Percentiles rank a stretch among this genome's conserved stretches.
Conservation (phyloP, 225 moss, liverwort and hornwort genomes). For the Ulota crispa region DNA sequence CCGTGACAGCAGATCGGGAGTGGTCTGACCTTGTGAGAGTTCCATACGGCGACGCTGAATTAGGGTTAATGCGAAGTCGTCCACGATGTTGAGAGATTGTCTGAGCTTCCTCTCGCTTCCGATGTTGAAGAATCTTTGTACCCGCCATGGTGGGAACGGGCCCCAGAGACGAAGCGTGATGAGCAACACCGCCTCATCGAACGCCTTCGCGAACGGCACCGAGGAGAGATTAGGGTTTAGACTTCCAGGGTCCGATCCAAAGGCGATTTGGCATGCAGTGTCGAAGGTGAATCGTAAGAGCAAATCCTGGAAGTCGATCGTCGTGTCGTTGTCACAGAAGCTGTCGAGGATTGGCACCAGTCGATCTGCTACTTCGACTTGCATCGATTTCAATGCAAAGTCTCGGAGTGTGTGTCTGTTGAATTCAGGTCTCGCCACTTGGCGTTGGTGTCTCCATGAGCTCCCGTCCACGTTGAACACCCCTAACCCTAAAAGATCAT, state of each 20-base stretch:
- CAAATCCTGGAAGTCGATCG: conserved; percentile 53
- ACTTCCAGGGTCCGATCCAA: conserved; percentile 43
- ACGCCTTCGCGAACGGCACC: conserved; percentile 43
- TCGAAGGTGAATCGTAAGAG: conserved; percentile 54
- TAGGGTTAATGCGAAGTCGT: conserved; percentile 38
- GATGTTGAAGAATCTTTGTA: conserved; percentile 31
- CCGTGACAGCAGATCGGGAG: conserved; percentile 36
- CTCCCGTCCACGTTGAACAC: conserved; percentile 34
- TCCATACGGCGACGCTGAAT: conserved; percentile 36
- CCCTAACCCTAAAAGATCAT: conserved; percentile 28
- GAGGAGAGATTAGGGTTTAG: conserved; percentile 26
- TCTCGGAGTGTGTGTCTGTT: conserved; percentile 27
- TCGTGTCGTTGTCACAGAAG: background rate
- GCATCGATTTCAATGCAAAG: conserved; percentile 21
- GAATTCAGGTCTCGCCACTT: conserved; percentile 37
- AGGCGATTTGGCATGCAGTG: conserved; percentile 41
- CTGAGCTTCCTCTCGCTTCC: conserved; percentile 37
- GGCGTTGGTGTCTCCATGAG: conserved; percentile 38
- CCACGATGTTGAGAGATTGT: conserved; percentile 24
- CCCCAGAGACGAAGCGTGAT: conserved; percentile 12
- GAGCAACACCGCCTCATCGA: conserved; percentile 28
- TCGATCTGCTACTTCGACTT: conserved; percentile 8
- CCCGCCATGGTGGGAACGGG: conserved; percentile 31
- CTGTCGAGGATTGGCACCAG: conserved; percentile 29
- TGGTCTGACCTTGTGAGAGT: background rate